Evolutionary conservation across 768 basidiomycete species (phyloP).

Genomic region (Russula earlei): DNA sequence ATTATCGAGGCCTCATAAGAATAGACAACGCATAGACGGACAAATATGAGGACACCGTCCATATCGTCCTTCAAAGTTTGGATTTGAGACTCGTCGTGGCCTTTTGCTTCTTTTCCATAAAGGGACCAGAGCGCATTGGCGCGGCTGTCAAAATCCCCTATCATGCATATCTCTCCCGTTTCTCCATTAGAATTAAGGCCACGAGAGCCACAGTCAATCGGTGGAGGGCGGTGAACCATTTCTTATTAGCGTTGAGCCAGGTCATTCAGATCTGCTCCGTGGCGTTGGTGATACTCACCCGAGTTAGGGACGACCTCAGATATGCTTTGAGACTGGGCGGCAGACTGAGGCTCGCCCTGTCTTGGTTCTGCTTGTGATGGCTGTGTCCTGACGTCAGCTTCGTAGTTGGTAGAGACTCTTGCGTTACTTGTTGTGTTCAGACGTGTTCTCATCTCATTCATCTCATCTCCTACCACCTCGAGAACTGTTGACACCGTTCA

Average conservation of each 20-base stretch:
- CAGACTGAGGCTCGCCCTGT: not conserved
- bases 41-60: conserved; percentile 35
- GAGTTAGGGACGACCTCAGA: not conserved
- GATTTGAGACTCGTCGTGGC: conserved; percentile 21
- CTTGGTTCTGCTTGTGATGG: too few species aligned
- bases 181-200: not conserved
- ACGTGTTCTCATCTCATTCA: too few species aligned
- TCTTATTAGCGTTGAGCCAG: not conserved
- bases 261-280: not conserved
- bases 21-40: conserved; percentile 19
- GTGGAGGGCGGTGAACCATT: not conserved
- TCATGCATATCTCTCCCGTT: not conserved
- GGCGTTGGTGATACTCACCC: not conserved
- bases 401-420: too few species aligned
- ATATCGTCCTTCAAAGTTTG: conserved; percentile 34
- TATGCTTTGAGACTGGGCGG: not conserved
- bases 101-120: conserved; percentile 22
- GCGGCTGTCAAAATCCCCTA: conserved; percentile 26
- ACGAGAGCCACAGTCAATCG: not conserved
- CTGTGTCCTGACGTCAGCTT: too few species aligned
- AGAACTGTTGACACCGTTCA: too few species aligned
- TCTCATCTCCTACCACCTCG: too few species aligned
- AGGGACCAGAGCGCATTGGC: conserved; percentile 31
- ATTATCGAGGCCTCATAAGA: not conserved
- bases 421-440: too few species aligned